phyloP scores from a whole-genome alignment of 2,329 filamentous ascomycete genomes.

The Didymella sp. region DNA sequence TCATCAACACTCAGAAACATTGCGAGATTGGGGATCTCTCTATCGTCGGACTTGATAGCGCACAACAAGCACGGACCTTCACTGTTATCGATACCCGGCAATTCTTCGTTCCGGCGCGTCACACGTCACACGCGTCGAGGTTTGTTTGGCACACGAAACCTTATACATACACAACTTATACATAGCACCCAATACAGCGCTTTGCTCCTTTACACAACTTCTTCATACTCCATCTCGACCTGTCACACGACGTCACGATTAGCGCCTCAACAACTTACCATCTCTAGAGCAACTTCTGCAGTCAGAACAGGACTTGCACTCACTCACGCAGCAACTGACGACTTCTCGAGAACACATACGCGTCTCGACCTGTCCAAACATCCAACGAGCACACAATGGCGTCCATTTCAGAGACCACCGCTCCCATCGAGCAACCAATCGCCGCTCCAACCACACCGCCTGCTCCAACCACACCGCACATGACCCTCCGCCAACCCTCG shows the following conservation, averaged over 20 bases:
- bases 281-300: not conserved
- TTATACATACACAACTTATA: not conserved
- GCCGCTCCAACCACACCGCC: slow-evolving; percentile 11
- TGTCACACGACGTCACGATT: not conserved
- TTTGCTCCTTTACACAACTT: not conserved
- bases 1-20: not conserved
- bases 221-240: not conserved
- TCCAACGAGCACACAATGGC: not conserved
- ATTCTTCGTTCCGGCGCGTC: not conserved
- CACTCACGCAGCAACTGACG: not conserved
- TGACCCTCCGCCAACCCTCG: slow-evolving; percentile 40
- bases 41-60: too few relatives aligned
- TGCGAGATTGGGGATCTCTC: too few relatives aligned
- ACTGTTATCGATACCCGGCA: not conserved
- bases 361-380: not conserved
- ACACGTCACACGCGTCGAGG: not conserved
- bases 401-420: not conserved
- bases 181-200: not conserved
- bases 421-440: not conserved
- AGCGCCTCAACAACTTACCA: not conserved
- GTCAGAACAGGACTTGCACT: not conserved
- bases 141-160: not conserved
- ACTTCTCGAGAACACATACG: too few relatives aligned
- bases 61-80: not conserved
- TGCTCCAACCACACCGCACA: not conserved